phyloP scores from a whole-genome alignment of 2,329 filamentous ascomycete genomes.

The Colletotrichum lini region DNA sequence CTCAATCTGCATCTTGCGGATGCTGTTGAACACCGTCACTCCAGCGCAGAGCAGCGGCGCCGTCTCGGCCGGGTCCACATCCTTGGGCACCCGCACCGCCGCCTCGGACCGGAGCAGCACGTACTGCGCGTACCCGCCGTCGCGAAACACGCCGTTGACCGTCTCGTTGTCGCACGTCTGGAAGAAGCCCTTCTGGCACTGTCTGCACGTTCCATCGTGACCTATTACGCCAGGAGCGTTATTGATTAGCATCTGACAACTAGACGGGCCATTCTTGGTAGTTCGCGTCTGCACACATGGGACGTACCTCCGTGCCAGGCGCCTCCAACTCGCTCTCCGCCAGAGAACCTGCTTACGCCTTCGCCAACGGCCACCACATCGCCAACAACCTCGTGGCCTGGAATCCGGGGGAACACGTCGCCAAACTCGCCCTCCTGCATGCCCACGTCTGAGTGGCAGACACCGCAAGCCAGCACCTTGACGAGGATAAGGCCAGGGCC shows the following conservation, averaged over 20 bases:
- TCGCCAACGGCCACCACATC: constrained; percentile 74
- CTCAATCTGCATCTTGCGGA: constrained; percentile 67
- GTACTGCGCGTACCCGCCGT: constrained; percentile 80
- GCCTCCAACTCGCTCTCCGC: constrained; percentile 74
- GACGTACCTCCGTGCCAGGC: constrained; percentile 75
- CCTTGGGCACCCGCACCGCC: constrained; percentile 67
- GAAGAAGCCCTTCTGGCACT: constrained; percentile 74
- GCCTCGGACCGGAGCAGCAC: constrained; percentile 73
- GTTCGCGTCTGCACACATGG: constrained; percentile 42
- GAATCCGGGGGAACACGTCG: constrained; percentile 71
- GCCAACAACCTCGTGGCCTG: constrained; percentile 82
- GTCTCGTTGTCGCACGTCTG: constrained; percentile 76
- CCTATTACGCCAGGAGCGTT: constrained; percentile 53
- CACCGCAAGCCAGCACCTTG: constrained; percentile 80
- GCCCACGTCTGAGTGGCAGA: constrained; percentile 75
- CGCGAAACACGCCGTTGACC: constrained; percentile 75
- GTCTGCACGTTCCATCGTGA: constrained; percentile 72
- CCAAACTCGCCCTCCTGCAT: constrained; percentile 66
- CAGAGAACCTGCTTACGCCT: constrained; percentile 69
- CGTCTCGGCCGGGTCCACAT: constrained; percentile 65
- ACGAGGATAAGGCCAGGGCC: constrained; percentile 73
- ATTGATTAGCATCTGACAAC: not conserved
- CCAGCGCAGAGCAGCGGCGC: constrained; percentile 76
- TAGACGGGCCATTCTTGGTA: not conserved
- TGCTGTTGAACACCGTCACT: constrained; percentile 74